phyloP scores from a whole-genome alignment of 257 asterid genomes.

The Penstemon davidsonii region DNA sequence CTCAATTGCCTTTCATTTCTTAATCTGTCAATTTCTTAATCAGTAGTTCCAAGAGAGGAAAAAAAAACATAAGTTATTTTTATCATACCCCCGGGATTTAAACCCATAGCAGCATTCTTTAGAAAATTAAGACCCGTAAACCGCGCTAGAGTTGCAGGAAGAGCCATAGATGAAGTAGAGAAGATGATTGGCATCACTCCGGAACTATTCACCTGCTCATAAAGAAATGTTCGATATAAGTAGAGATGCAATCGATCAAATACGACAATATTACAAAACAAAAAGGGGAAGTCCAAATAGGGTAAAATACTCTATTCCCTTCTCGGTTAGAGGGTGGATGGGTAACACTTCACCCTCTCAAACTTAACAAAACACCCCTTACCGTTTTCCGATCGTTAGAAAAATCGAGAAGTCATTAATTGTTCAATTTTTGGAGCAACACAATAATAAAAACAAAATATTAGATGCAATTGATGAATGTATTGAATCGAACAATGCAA shows the following conservation, averaged over 20 bases:
- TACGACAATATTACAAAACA: not conserved
- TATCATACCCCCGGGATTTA: slow-evolving; percentile 89
- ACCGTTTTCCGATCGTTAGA: too few relatives aligned
- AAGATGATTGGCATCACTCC: slow-evolving; percentile 99
- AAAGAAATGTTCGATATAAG: slow-evolving; percentile 12
- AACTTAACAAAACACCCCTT: too few relatives aligned
- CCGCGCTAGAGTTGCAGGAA: slow-evolving; percentile 95
- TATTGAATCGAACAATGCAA: too few relatives aligned
- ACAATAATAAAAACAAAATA: too few relatives aligned
- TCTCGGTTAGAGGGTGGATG: too few relatives aligned
- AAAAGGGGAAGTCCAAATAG: slow-evolving; percentile 1
- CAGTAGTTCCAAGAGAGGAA: not conserved
- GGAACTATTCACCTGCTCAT: slow-evolving; percentile 85
- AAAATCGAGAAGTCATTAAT: too few relatives aligned
- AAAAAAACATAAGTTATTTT: not conserved
- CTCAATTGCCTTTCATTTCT: too few relatives aligned
- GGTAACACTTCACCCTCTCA: too few relatives aligned
- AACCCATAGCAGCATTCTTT: slow-evolving; percentile 73
- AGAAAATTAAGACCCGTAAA: slow-evolving; percentile 81
- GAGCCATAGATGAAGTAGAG: slow-evolving; percentile 94
- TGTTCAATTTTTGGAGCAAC: too few relatives aligned
- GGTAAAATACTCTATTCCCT: too few relatives aligned
- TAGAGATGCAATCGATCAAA: slow-evolving; percentile 8
- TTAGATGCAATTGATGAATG: too few relatives aligned
- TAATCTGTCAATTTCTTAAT: too few relatives aligned